phyloP scores from a whole-genome alignment of 441 rosid species.

The Populus hybrid region DNA sequence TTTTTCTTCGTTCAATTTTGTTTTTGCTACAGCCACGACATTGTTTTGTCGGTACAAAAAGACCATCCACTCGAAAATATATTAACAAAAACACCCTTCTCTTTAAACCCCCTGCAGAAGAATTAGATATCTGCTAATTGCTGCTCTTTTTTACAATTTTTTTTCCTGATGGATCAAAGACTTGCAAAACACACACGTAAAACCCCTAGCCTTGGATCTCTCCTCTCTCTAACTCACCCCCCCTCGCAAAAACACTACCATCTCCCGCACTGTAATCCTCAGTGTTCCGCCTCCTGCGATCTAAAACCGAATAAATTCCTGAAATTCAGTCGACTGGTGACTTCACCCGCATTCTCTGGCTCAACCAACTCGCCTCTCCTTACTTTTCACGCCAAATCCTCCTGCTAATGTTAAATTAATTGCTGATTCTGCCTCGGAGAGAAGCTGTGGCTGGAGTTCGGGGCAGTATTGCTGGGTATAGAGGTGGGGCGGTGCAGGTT shows the following conservation, averaged over 20 bases:
- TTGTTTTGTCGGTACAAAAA: background rate
- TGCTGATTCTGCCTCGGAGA: constrained; percentile 30
- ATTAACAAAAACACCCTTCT: background rate
- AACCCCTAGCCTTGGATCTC: constrained; percentile 57
- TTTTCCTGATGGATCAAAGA: constrained; percentile 29
- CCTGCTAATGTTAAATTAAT: constrained; percentile 45
- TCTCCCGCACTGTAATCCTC: constrained; percentile 61
- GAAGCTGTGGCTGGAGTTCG: constrained; percentile 68
- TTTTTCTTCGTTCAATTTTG: no score
- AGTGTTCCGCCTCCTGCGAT: constrained; percentile 61
- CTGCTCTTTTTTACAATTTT: background rate
- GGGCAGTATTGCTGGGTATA: constrained; percentile 54
- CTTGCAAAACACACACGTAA: constrained; percentile 52
- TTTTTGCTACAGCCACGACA: background rate
- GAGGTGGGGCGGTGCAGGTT: constrained; percentile 54
- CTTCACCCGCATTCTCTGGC: constrained; percentile 72
- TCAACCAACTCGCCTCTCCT: constrained; percentile 61
- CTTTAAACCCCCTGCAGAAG: background rate
- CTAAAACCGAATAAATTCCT: constrained; percentile 57
- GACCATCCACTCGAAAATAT: background rate
- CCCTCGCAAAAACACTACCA: constrained; percentile 25
- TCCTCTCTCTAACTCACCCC: constrained; percentile 41
- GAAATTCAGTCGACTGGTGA: constrained; percentile 68
- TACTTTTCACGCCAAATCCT: constrained; percentile 42
- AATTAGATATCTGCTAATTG: background rate